phyloP scores from a whole-genome alignment of 192 early-diverging fungal species.

The Podila clonocystis region DNA sequence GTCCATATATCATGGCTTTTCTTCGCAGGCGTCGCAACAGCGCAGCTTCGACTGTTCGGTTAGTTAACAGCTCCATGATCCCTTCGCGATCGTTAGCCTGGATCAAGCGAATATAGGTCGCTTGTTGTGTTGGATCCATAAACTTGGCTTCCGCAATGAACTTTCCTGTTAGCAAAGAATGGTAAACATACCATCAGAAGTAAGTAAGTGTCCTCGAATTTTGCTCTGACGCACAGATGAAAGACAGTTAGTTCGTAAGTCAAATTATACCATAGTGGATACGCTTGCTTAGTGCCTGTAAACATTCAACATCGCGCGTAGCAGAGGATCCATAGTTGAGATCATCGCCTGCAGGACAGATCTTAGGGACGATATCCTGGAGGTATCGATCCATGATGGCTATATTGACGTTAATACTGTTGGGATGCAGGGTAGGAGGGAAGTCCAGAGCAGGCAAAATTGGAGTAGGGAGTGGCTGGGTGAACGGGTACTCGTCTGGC shows the following conservation, averaged over 20 bases:
- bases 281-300: conserved; percentile 91
- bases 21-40: conserved; percentile 83
- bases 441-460: conserved; percentile 87
- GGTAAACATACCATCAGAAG: background rate
- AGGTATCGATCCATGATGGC: conserved; percentile 87
- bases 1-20: conserved; percentile 95
- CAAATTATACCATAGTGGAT: conserved; percentile 88
- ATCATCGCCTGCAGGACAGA: conserved; percentile 84
- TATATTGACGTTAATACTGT: conserved; percentile 88
- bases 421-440: conserved; percentile 77
- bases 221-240: no score
- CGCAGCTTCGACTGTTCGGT: conserved; percentile 83
- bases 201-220: background rate
- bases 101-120: conserved; percentile 81
- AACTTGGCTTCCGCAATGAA: conserved; percentile 99
- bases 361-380: conserved; percentile 80
- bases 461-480: conserved; percentile 79
- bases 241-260: background rate
- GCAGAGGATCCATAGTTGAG: conserved; percentile 93
- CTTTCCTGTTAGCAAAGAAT: conserved; percentile 68
- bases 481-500: conserved; percentile 98
- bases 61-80: conserved; percentile 90
- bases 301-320: conserved; percentile 90
- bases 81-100: conserved; percentile 74
- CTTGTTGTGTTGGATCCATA: conserved; percentile 78